Conservation (phyloP, 2,329 filamentous ascomycete genomes). For the Stachybotrys elegans region DNA sequence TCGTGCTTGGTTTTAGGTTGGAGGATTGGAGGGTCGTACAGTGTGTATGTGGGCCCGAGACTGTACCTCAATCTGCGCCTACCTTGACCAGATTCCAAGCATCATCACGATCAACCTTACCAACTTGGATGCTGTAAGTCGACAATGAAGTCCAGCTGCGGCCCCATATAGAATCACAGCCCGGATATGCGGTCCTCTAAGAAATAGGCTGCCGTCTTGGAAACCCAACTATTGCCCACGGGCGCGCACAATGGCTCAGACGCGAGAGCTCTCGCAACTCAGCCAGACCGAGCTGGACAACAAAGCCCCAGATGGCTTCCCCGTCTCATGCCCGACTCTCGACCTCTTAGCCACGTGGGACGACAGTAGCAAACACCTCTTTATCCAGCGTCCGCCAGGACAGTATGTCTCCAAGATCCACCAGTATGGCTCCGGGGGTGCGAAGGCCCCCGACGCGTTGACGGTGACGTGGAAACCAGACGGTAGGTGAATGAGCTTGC, state of each 20-base stretch:
- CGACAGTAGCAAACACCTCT: conserved; percentile 60
- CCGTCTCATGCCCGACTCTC: conserved; percentile 78
- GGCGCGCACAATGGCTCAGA: conserved; percentile 18
- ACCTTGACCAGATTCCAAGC: no score
- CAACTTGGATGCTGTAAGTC: no score
- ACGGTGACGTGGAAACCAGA: conserved; percentile 62
- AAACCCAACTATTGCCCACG: neutral
- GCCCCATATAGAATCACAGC: no score
- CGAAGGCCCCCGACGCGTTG: conserved; percentile 36
- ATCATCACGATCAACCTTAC: no score
- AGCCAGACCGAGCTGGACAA: conserved; percentile 55
- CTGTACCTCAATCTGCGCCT: no score
- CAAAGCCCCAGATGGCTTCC: conserved; percentile 49
- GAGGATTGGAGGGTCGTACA: no score
- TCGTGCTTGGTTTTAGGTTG: no score
- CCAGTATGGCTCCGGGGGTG: conserved; percentile 34
- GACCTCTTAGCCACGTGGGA: conserved; percentile 73
- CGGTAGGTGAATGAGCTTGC: conserved; percentile 40
- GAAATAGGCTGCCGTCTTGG: neutral
- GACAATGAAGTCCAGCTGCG: no score
- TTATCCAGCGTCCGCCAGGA: conserved; percentile 73
- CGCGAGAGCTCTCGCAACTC: conserved; percentile 37
- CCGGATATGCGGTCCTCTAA: no score
- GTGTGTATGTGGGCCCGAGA: no score
- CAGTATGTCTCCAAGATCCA: conserved; percentile 56